Conservation (phyloP, 2,329 filamentous ascomycete genomes). For the Westerdykella aurantiaca region DNA sequence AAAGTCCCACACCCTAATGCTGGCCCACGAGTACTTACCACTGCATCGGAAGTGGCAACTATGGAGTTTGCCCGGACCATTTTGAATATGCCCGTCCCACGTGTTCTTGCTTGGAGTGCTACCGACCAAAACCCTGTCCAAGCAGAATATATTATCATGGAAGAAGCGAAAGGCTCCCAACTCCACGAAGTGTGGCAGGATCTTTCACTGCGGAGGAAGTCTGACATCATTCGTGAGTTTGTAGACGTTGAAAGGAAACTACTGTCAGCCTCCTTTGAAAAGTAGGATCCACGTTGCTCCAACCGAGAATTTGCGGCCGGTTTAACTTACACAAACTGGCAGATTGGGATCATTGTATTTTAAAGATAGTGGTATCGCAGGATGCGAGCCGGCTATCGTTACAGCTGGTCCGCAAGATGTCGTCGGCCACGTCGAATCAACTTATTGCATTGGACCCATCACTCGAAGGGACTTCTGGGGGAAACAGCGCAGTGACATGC, state of each 20-base stretch:
- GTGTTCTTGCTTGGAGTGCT: slow-evolving; percentile 22
- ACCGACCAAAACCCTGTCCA: slow-evolving; percentile 19
- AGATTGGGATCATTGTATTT: slow-evolving; percentile 21
- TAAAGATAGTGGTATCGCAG: slow-evolving; percentile 15
- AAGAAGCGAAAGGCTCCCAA: slow-evolving; percentile 22
- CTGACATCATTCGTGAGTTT: slow-evolving; percentile 21
- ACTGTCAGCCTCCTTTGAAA: slow-evolving; percentile 25
- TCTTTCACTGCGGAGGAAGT: slow-evolving; percentile 14
- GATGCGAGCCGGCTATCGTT: slow-evolving; percentile 27
- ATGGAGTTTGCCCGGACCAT: slow-evolving; percentile 21
- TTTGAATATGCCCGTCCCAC: slow-evolving; percentile 20
- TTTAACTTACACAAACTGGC: slow-evolving; percentile 10
- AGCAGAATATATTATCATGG: slow-evolving; percentile 31
- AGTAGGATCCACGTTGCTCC: slow-evolving; percentile 12
- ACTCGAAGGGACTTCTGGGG: slow-evolving; percentile 20
- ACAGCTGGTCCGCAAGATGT: slow-evolving; percentile 15
- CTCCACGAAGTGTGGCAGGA: slow-evolving; percentile 20
- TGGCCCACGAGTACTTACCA: slow-evolving; percentile 14
- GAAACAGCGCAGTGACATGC: slow-evolving; percentile 18
- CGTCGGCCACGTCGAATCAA: slow-evolving; percentile 9
- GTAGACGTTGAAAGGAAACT: slow-evolving; percentile 25
- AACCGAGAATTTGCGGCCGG: slow-evolving; percentile 14
- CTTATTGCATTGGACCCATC: slow-evolving; percentile 21
- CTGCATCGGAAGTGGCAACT: slow-evolving; percentile 24
- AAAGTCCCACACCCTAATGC: slow-evolving; percentile 24